These are phyloP conservation scores for Brettanomyces anomalus DNA, from an alignment of 805 yeast genomes.

Conservation along the genomic window DNA sequence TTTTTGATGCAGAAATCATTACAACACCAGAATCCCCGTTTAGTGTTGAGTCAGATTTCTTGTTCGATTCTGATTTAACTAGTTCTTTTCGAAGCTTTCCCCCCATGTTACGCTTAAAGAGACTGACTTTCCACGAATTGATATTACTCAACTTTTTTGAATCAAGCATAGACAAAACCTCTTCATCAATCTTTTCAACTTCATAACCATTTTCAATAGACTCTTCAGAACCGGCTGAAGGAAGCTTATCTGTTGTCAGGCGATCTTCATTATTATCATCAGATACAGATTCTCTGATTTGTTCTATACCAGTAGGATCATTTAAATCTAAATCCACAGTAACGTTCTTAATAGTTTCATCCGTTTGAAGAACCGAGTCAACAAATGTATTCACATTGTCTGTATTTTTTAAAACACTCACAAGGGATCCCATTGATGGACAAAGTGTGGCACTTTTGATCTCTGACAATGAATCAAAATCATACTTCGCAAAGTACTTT, in stretches of 20 bases:
- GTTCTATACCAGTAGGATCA: neutral
- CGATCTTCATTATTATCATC: neutral
- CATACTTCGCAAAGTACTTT: neutral
- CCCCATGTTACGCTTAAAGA: constrained; percentile 1
- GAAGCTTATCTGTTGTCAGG: too few relatives aligned
- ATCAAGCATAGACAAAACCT: neutral
- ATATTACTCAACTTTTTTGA: neutral
- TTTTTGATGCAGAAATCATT: neutral
- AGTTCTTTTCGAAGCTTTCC: neutral
- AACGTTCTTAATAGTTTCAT: constrained; percentile 24
- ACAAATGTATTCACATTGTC: neutral
- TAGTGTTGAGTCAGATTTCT: neutral
- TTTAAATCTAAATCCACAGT: constrained; percentile 2
- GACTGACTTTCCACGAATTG: constrained; percentile 3
- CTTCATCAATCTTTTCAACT: neutral
- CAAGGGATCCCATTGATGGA: constrained; percentile 3
- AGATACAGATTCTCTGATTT: neutral
- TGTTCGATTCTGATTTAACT: neutral
- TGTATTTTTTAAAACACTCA: neutral
- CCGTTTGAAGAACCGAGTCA: constrained; percentile 6
- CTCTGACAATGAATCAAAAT: neutral
- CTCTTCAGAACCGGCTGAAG: neutral
- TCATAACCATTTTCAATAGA: neutral
- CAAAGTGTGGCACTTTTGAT: neutral
- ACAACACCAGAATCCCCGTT: neutral